Percentiles rank a stretch among this genome's conserved stretches.
Evolutionary conservation across 768 basidiomycete genomes (phyloP).

Genomic region (Termitomyces sp.): DNA sequence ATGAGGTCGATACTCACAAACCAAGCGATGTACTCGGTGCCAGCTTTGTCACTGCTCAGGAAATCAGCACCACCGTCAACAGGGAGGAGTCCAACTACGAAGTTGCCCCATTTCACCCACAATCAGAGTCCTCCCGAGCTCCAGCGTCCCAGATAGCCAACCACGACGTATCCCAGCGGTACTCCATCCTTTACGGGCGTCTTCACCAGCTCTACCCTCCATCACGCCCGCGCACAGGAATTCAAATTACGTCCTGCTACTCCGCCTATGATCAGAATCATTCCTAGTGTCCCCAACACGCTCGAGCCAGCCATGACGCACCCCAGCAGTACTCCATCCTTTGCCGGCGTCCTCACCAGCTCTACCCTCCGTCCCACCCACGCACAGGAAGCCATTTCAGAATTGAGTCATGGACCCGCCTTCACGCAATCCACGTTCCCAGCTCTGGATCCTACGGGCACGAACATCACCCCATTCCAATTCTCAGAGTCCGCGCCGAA

Average conservation of each 20-base stretch:
- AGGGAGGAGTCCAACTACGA: background rate
- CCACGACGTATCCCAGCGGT: background rate
- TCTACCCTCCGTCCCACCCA: background rate
- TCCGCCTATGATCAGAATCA: background rate
- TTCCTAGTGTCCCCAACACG: background rate
- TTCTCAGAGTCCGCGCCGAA: background rate
- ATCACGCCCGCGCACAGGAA: background rate
- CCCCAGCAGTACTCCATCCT: background rate
- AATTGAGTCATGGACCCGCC: background rate
- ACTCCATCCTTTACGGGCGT: background rate
- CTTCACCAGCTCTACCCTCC: background rate
- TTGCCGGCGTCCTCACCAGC: background rate
- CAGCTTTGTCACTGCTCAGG: background rate
- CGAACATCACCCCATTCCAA: background rate
- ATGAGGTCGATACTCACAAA: background rate
- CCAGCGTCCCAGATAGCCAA: background rate
- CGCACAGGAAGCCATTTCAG: background rate
- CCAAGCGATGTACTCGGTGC: background rate
- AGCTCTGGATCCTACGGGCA: no score
- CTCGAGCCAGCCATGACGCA: background rate
- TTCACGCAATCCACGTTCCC: background rate
- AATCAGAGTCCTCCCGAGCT: background rate
- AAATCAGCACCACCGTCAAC: background rate
- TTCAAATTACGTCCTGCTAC: no score
- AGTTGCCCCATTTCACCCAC: background rate